Evolutionary conservation across 371 early-diverging fungal species (phyloP).

Genomic region (Nematocida parisii): DNA sequence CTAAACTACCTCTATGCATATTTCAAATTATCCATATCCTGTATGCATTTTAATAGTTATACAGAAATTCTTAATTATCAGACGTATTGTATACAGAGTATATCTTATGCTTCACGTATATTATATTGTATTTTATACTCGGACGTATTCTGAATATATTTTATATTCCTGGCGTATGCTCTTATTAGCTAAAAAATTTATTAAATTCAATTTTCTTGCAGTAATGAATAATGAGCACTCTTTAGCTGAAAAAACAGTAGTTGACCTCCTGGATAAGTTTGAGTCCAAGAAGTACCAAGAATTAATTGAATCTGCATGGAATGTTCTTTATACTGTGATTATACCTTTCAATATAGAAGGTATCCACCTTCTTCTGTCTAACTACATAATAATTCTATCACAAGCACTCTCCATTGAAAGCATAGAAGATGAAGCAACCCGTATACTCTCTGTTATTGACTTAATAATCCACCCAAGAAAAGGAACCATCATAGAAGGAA

Average conservation of each 20-base stretch:
- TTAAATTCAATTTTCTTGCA: neutral
- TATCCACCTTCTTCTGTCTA: constrained; percentile 1
- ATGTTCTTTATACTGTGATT: constrained; percentile 22
- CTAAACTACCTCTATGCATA: no score
- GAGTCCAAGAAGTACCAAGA: constrained; percentile 27
- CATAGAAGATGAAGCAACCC: neutral
- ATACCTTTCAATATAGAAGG: constrained; percentile 45
- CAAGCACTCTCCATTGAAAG: constrained; percentile 21
- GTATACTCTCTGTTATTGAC: constrained; percentile 40
- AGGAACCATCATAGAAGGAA: constrained; percentile 37
- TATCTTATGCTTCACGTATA: no score
- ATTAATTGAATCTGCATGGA: constrained; percentile 33
- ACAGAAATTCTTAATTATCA: no score
- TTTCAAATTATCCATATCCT: no score
- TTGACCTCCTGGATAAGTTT: constrained; percentile 36
- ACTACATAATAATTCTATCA: constrained; percentile 34
- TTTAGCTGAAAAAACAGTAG: neutral
- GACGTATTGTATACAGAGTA: no score
- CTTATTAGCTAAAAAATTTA: neutral
- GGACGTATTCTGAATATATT: no score
- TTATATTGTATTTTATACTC: no score
- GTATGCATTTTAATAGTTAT: no score
- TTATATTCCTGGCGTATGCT: neutral
- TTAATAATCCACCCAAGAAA: constrained; percentile 55
- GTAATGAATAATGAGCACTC: neutral